Evolutionary conservation across 805 yeast species (phyloP).

Genomic region (Brettanomyces sp.): DNA sequence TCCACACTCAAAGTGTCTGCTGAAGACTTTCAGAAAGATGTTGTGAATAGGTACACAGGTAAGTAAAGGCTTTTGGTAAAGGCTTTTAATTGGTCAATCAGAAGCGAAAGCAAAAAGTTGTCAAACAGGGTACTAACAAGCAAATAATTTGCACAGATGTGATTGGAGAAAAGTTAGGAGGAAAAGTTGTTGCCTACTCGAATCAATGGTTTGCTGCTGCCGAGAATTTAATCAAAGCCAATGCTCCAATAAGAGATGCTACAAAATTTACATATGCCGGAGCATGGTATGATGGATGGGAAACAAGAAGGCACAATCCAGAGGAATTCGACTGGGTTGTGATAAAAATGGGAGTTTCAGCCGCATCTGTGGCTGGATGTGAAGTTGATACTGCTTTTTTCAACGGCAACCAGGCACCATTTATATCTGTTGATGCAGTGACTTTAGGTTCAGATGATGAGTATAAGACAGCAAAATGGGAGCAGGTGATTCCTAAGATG

Average conservation of each 20-base stretch:
- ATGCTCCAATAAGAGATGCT: slow-evolving; percentile 72
- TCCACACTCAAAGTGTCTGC: slow-evolving; percentile 14
- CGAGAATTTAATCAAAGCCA: slow-evolving; percentile 72
- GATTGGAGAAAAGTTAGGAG: slow-evolving; percentile 78
- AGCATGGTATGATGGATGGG: slow-evolving; percentile 99
- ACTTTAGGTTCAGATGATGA: slow-evolving; percentile 26
- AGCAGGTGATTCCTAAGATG: slow-evolving; percentile 49
- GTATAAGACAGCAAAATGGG: slow-evolving; percentile 47
- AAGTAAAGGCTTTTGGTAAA: slow-evolving; percentile 6
- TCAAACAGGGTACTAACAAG: no score
- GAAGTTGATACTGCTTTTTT: slow-evolving; percentile 92
- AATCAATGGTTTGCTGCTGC: slow-evolving; percentile 98
- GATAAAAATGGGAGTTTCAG: slow-evolving; percentile 71
- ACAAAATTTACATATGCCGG: slow-evolving; percentile 76
- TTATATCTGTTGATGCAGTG: slow-evolving; percentile 72
- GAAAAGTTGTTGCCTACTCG: slow-evolving; percentile 55
- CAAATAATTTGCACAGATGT: slow-evolving; percentile 39
- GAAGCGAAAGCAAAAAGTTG: not conserved
- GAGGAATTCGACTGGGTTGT: slow-evolving; percentile 84
- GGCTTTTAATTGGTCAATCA: no score
- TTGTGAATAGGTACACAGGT: slow-evolving; percentile 47
- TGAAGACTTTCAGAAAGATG: slow-evolving; percentile 33
- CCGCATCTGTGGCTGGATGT: slow-evolving; percentile 71
- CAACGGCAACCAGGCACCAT: slow-evolving; percentile 94
- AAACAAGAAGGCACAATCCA: slow-evolving; percentile 86